Evolutionary conservation across 768 basidiomycete genomes (phyloP).

Genomic region (Mycena leptocephala): DNA sequence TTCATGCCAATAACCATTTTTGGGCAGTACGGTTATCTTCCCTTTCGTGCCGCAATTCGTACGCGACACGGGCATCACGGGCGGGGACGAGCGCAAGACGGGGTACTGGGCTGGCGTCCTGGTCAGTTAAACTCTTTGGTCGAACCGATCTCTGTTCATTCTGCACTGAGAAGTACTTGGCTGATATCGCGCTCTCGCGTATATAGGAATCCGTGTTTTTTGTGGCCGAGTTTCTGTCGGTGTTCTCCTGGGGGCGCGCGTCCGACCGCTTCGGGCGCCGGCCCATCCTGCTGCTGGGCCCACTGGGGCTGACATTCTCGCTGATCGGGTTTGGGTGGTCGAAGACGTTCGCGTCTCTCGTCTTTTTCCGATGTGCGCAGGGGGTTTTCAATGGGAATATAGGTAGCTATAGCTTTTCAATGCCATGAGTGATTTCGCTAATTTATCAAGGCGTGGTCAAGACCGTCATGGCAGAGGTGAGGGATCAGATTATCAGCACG

Average conservation of each 20-base stretch:
- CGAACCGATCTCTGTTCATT: background rate
- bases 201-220: conserved; percentile 49
- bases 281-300: conserved; percentile 49
- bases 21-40: too few relatives aligned
- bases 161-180: background rate
- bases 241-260: conserved; percentile 46
- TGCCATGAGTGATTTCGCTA: background rate
- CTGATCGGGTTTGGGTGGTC: conserved; percentile 50
- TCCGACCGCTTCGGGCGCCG: conserved; percentile 50
- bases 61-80: conserved; percentile 44
- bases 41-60: conserved; percentile 57
- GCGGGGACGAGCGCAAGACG: conserved; percentile 44
- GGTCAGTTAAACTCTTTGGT: conserved; percentile 38
- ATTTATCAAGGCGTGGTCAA: conserved; percentile 42
- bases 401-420: background rate
- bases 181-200: too few relatives aligned
- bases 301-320: conserved; percentile 44
- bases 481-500: background rate
- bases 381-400: conserved; percentile 48
- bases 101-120: conserved; percentile 51
- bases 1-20: too few relatives aligned
- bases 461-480: conserved; percentile 48
- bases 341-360: conserved; percentile 40
- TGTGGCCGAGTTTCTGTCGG: conserved; percentile 42
- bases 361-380: conserved; percentile 42